Conservation (phyloP, 805 yeast genomes). For the Myxozyma udenii region DNA sequence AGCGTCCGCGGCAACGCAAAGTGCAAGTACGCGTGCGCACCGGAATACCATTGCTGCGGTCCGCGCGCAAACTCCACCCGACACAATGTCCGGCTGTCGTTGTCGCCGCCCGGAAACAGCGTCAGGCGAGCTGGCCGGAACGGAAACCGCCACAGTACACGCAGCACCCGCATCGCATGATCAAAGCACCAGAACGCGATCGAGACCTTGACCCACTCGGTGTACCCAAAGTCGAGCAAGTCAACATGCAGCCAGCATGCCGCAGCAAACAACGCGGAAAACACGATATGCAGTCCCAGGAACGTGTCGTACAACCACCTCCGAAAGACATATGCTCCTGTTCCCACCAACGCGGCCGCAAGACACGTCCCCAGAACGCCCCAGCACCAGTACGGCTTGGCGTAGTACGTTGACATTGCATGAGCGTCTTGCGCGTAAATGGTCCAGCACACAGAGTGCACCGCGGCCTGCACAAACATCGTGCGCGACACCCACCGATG, state of each 20-base stretch:
- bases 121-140: neutral
- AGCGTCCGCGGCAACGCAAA: neutral
- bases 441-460: slow-evolving; percentile 62
- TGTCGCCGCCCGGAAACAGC: neutral
- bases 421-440: slow-evolving; percentile 29
- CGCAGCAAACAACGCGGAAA: slow-evolving; percentile 53
- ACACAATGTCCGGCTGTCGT: neutral
- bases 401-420: slow-evolving; percentile 13
- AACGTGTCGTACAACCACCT: slow-evolving; percentile 56
- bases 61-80: slow-evolving; percentile 1
- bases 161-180: slow-evolving; percentile 42
- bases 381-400: slow-evolving; percentile 11
- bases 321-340: slow-evolving; percentile 52
- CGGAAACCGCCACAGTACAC: slow-evolving; percentile 52
- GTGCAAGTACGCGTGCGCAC: slow-evolving; percentile 19
- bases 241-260: slow-evolving; percentile 56
- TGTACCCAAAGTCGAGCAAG: slow-evolving; percentile 46
- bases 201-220: slow-evolving; percentile 51
- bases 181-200: slow-evolving; percentile 71
- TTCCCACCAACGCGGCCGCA: slow-evolving; percentile 46
- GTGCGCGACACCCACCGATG: slow-evolving; percentile 65
- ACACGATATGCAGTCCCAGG: slow-evolving; percentile 52
- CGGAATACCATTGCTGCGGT: slow-evolving; percentile 6
- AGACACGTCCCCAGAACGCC: slow-evolving; percentile 44
- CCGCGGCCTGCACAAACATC: slow-evolving; percentile 46